A percentile compares a stretch with the other conserved stretches of the same genome.
phyloP scores from a whole-genome alignment of 2,329 filamentous ascomycete species.

The Colletotrichum siamense region DNA sequence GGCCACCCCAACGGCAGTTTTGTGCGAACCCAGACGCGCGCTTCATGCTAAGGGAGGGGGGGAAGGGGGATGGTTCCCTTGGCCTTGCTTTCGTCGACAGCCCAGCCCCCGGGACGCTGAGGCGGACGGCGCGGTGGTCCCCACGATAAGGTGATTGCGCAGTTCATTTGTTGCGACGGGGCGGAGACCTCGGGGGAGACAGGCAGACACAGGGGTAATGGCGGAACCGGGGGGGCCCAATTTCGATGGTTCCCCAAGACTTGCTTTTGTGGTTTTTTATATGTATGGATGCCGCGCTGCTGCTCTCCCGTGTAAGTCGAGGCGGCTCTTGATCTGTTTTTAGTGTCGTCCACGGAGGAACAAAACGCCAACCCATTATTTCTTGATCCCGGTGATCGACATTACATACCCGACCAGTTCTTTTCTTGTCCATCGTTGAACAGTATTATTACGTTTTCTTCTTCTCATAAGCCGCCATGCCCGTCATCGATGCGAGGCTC shows the following conservation, averaged over 20 bases:
- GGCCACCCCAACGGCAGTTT: neutral
- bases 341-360: neutral
- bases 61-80: neutral
- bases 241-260: neutral
- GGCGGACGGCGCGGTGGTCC: neutral
- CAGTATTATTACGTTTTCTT: neutral
- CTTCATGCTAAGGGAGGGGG: neutral
- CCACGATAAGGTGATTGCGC: neutral
- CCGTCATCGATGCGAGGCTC: constrained; percentile 9
- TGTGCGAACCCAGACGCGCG: constrained; percentile 7
- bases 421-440: neutral
- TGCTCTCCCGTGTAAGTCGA: neutral
- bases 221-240: neutral
- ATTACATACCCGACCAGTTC: neutral
- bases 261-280: neutral
- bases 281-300: neutral
- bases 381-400: constrained; percentile 15
- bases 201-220: neutral
- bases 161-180: neutral
- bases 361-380: neutral
- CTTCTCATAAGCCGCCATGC: neutral
- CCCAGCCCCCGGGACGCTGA: neutral
- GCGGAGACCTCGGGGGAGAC: neutral
- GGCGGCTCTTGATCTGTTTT: neutral
- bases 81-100: neutral